Evolutionary conservation across 306 rosid species (phyloP).

Genomic region (Citrullus mucosospermus): DNA sequence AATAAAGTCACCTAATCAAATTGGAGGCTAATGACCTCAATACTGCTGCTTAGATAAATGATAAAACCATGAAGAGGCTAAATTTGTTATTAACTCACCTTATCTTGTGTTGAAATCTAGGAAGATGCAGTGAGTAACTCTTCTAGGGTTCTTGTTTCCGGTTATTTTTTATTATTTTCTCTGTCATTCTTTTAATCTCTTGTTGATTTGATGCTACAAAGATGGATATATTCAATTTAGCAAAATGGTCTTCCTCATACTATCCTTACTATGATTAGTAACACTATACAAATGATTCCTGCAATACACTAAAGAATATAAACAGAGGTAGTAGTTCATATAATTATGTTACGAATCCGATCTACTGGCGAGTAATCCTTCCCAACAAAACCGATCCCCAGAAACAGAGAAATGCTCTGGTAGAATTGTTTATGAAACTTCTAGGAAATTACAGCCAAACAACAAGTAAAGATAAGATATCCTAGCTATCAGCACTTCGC

Average conservation of each 20-base stretch:
- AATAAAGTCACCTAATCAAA: background rate
- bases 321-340: background rate
- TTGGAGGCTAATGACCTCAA: background rate
- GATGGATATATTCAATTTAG: background rate
- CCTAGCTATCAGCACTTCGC: no score
- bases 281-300: background rate
- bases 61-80: background rate
- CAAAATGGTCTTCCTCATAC: background rate
- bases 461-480: no score
- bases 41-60: background rate
- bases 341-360: background rate
- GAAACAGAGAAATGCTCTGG: no score
- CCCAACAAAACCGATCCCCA: no score
- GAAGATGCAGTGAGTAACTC: background rate
- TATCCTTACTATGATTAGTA: background rate
- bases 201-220: background rate
- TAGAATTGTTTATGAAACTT: no score
- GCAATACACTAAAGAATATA: background rate
- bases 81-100: background rate
- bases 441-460: no score
- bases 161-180: background rate
- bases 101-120: background rate
- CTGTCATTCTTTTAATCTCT: background rate
- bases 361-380: no score
- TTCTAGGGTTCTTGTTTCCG: background rate